Evolutionary conservation across 345 rosid species (phyloP).

Genomic region (Populus tremula): DNA sequence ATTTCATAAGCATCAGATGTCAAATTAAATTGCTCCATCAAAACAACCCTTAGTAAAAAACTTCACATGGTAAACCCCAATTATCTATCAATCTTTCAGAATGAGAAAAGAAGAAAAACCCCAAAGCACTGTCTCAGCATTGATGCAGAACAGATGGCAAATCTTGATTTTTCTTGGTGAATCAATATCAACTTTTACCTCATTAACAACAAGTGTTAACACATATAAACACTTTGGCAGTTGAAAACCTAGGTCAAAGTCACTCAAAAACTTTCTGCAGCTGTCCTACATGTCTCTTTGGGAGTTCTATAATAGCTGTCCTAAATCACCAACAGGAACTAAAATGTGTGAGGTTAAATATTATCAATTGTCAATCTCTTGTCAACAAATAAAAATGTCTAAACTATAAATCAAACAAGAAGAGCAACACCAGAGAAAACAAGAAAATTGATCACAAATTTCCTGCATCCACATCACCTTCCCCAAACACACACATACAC

Average conservation of each 20-base stretch:
- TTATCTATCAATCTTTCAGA: neutral
- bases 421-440: neutral
- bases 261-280: neutral
- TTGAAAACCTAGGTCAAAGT: neutral
- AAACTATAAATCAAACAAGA: neutral
- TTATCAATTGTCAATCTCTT: neutral
- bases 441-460: neutral
- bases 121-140: neutral
- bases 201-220: neutral
- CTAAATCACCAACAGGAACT: neutral
- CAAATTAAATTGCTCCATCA: neutral
- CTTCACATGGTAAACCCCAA: neutral
- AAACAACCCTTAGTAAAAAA: too few species aligned
- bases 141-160: neutral
- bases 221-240: neutral
- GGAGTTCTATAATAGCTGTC: neutral
- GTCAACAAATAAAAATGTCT: neutral
- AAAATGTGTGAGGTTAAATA: neutral
- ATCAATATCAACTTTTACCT: neutral
- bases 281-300: neutral
- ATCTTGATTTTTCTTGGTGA: neutral
- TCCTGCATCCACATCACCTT: neutral
- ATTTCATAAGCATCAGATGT: neutral
- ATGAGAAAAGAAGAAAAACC: neutral
- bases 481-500: neutral